phyloP scores from a whole-genome alignment of 106 monocot genomes.

The Dendrobium catenatum region DNA sequence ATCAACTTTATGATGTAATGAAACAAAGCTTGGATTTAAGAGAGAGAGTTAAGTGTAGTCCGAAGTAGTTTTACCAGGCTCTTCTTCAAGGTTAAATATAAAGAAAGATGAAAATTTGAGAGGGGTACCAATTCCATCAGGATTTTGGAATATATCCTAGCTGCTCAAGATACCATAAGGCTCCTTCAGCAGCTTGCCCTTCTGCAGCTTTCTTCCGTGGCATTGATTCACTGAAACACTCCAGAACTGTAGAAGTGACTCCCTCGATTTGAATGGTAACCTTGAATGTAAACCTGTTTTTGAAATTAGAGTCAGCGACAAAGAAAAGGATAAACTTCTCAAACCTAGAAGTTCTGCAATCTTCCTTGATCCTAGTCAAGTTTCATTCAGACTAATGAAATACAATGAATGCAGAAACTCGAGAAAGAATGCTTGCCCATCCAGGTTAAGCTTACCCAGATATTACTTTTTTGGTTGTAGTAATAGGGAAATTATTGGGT shows the following conservation, averaged over 20 bases:
- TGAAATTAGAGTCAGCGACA: neutral
- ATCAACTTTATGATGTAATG: neutral
- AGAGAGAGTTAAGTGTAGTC: no score
- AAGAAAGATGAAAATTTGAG: neutral
- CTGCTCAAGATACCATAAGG: constrained; percentile 67
- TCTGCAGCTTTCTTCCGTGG: constrained; percentile 69
- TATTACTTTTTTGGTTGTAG: no score
- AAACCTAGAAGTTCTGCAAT: neutral
- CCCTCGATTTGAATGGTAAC: constrained; percentile 40
- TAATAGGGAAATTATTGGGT: no score
- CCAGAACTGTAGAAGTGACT: constrained; percentile 20
- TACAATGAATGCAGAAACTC: no score
- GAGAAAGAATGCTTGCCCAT: no score
- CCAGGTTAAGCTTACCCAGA: no score
- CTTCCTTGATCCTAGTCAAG: neutral
- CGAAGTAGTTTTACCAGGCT: no score
- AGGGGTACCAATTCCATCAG: neutral
- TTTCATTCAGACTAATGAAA: no score
- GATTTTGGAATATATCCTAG: constrained; percentile 21
- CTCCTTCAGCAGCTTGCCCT: constrained; percentile 80
- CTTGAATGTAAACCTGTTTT: constrained; percentile 64
- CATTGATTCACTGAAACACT: constrained; percentile 58
- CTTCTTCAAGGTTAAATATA: neutral
- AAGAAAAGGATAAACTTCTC: neutral
- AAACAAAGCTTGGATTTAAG: neutral